These are phyloP conservation scores for Brettanomyces custersianus DNA, from an alignment of 805 yeast genomes.

Conservation along the genomic window DNA sequence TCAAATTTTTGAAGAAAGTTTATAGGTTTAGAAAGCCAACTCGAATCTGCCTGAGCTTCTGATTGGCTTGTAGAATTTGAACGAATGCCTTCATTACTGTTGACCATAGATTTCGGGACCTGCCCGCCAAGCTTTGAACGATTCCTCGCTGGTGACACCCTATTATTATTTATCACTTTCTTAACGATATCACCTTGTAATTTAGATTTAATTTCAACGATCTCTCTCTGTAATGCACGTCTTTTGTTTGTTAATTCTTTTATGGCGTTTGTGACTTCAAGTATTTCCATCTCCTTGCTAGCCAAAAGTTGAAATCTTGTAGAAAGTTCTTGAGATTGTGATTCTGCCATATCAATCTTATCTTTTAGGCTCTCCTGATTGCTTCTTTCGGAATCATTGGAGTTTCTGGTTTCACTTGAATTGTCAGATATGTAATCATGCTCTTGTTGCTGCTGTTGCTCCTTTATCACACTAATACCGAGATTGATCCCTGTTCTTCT, in stretches of 20 bases:
- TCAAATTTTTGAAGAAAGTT: conserved; percentile 61
- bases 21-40: conserved; percentile 42
- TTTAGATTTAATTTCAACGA: conserved; percentile 38
- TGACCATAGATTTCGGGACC: conserved; percentile 10
- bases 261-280: conserved; percentile 53
- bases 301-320: conserved; percentile 54
- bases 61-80: conserved; percentile 10
- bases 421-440: neutral
- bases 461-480: conserved; percentile 23
- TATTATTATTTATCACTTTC: conserved; percentile 24
- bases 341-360: neutral
- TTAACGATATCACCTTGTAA: conserved; percentile 38
- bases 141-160: conserved; percentile 2
- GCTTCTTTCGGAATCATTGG: neutral
- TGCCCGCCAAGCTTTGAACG: neutral
- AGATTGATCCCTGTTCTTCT: conserved; percentile 22
- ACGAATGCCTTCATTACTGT: conserved; percentile 14
- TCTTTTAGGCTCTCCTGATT: neutral
- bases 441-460: neutral
- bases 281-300: conserved; percentile 55
- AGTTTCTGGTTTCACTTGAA: neutral
- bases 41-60: conserved; percentile 7
- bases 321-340: conserved; percentile 30
- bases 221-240: conserved; percentile 36
- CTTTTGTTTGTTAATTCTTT: conserved; percentile 33